Base-by-base conservation (phyloP, 2,329 filamentous ascomycete species). In the Aspergillus thermomutatus region DNA sequence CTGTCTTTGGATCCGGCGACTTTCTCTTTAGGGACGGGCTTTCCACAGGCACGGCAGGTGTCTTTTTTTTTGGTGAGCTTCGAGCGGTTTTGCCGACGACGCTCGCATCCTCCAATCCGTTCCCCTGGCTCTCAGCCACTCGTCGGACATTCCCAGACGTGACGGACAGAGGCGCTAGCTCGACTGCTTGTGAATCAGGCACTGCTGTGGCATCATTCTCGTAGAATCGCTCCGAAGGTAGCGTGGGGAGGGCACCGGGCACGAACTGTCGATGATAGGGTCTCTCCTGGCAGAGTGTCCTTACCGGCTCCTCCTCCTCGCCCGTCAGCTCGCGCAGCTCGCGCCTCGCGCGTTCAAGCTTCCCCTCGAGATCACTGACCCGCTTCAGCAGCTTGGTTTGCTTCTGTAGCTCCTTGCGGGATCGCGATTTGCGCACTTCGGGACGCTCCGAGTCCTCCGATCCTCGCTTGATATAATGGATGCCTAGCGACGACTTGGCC, bases 291-390 rank as follows among this genome's bases (percentile, higher is more conserved):
- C 60, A 68, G 52, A 63, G 56, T 8, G 54, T 55, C 59, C 21
- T 52, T 49, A 25, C 40, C 57, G 40, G 57, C 52, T 49, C 57
- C 41, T 50, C 26, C 58, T 67, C 63, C 40, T 80, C 76, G 10
- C 72, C 73, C 17, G 82, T 70, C 41, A 80, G 74, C 4, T 80
- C 72, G 31, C 77, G 74, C 25, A 87, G 76, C 68, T 87, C 81
- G 50, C 77, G 77, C 34, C 82, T 77, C 8, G 83, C 83, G 37
- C 77, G 76, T 17, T 82, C 74, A 28, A 87, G 77, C 66, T 86
- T 85, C 11, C 75, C 68, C 63, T 87, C 84, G 11, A 87, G 77
- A 60, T 86, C 80, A 61, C 82, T 85, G 28, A 87, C 83, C 52
- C 82, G 79, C 71, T 84, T 85, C 43, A 78, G 74, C 31, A 87